A percentile compares a stretch with the other conserved stretches of the same genome.
phyloP scores from a whole-genome alignment of 2,329 filamentous ascomycete species.

The Nemania serpens region DNA sequence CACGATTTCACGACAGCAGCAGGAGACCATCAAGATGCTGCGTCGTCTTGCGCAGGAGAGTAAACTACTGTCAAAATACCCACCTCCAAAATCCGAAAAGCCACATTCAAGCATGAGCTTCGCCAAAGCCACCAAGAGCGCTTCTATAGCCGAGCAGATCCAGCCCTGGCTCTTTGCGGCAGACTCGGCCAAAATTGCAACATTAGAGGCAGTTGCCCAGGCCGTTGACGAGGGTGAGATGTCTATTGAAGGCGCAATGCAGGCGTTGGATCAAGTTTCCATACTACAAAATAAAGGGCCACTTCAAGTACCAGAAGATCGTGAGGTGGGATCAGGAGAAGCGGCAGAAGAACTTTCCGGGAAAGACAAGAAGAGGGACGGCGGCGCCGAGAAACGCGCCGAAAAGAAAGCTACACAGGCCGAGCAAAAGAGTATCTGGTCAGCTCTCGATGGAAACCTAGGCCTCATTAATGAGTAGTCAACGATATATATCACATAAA shows the following conservation, averaged over 20 bases:
- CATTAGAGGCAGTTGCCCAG: conserved; percentile 62
- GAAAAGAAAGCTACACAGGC: conserved; percentile 26
- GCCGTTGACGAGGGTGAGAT: conserved; percentile 63
- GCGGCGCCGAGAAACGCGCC: conserved; percentile 31
- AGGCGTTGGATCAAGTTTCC: conserved; percentile 54
- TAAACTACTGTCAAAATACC: conserved; percentile 60
- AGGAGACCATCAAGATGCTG: conserved; percentile 55
- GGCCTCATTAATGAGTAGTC: conserved; percentile 50
- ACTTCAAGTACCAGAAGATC: conserved; percentile 31
- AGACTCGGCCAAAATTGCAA: conserved; percentile 63
- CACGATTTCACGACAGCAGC: conserved; percentile 55
- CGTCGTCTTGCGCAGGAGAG: conserved; percentile 65
- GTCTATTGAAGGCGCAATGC: conserved; percentile 58
- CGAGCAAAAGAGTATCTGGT: conserved; percentile 50
- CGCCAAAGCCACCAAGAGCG: conserved; percentile 48
- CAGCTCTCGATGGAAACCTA: conserved; percentile 56
- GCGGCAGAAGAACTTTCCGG: conserved; percentile 28
- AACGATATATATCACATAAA: background rate
- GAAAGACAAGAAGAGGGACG: conserved; percentile 30
- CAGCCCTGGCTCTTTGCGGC: conserved; percentile 65
- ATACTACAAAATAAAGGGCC: conserved; percentile 47
- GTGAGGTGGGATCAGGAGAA: conserved; percentile 39
- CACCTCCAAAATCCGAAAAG: conserved; percentile 32
- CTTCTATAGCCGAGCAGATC: conserved; percentile 48
- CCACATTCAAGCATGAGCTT: conserved; percentile 43